Evolutionary conservation across 768 basidiomycete species (phyloP).

Genomic region (Tulasnella calospora): DNA sequence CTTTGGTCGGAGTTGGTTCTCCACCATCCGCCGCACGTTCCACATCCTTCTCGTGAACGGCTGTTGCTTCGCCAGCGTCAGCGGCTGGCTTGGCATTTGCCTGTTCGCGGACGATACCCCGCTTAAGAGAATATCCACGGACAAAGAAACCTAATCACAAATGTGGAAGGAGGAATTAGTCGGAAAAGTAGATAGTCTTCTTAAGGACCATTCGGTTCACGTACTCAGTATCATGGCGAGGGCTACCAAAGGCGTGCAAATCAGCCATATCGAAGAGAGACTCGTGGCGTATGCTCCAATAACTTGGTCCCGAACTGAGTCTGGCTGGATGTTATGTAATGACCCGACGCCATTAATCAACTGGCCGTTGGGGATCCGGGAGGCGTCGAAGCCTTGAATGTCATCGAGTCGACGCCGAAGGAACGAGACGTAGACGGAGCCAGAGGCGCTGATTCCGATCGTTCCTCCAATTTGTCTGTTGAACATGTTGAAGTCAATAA

Average conservation of each 20-base stretch:
- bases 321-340: slow-evolving; percentile 20
- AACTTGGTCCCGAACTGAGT: slow-evolving; percentile 27
- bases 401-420: slow-evolving; percentile 25
- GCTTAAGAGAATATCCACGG: background rate
- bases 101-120: background rate
- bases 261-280: slow-evolving; percentile 26
- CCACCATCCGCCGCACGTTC: background rate
- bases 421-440: slow-evolving; percentile 32
- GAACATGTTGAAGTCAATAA: background rate
- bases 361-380: background rate
- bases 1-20: background rate
- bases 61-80: background rate
- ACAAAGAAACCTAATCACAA: background rate
- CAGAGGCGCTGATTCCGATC: slow-evolving; percentile 33
- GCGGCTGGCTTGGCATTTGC: background rate
- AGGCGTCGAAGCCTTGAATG: slow-evolving; percentile 26
- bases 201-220: background rate
- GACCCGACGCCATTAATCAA: slow-evolving; percentile 19
- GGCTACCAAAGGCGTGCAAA: background rate
- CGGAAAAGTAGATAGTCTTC: background rate
- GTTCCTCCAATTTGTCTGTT: slow-evolving; percentile 30
- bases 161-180: background rate
- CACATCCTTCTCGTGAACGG: background rate
- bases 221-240: background rate
- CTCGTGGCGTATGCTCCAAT: slow-evolving; percentile 22